Base-by-base conservation (phyloP, 2,329 filamentous ascomycete genomes). In the Niveomyces coronatus region DNA sequence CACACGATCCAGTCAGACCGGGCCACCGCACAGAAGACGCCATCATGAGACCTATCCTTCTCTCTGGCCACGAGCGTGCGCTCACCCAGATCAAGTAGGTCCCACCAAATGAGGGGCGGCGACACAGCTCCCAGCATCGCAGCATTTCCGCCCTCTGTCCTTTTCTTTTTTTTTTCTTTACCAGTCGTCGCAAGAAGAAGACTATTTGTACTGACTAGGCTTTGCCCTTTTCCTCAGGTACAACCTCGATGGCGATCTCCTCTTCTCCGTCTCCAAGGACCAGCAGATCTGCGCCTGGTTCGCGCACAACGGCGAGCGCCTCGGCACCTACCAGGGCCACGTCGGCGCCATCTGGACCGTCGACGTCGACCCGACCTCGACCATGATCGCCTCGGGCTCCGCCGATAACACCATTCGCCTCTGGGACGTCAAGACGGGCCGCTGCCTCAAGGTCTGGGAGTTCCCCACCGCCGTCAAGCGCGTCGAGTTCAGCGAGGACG, bases 301-400 rank as follows among this genome's bases (percentile, higher is more conserved):
- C 68, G 82, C 87, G 49, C 87, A 93, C 70, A 98, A 98, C 65
- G 91, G 91, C 68, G 91, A 98, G 73, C 84, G 91, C 55, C 76
- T 96, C 55, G 91, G 91, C 56, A 91, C 89, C 53, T 98, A 96
- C 70, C 81, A 85, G 60, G 91, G 91, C 62, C 91, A 98, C 68
- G 83, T 93, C 64, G 91, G 91, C 67, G 89, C 91, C 54, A 84
- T 98, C 70, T 98, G 91, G 91, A 95, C 91, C 46, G 84, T 98
- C 64, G 91, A 98, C 60, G 82, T 94, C 57, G 85, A 94, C 68
- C 88, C 89, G 48, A 87, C 87, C 54, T 85, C 82, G 47, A 85
- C 84, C 54, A 77, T 98, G 57, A 81, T 96, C 58, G 91, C 89
- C 57, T 93, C 85, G 45, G 91, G 91, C 54, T 91, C 88, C 53